These are phyloP conservation scores for Stagonosporopsis chrysanthemi DNA, from an alignment of 2,329 filamentous ascomycete genomes.

Conservation along the genomic window DNA sequence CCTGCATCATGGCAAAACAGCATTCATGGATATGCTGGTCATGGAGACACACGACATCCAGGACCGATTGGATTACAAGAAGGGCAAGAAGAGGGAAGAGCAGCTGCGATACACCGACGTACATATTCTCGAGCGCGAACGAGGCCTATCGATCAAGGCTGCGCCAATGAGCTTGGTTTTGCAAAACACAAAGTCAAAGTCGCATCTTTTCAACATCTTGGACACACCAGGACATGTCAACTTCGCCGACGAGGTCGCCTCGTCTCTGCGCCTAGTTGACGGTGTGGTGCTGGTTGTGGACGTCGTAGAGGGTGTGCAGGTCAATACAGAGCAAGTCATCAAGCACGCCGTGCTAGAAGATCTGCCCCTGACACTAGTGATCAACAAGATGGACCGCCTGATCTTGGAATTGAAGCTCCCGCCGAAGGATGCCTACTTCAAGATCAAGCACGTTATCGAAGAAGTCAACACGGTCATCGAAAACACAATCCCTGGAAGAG, in stretches of 20 bases:
- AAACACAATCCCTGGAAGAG: conserved; percentile 80
- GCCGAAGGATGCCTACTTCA: conserved; percentile 96
- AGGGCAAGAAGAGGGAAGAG: conserved; percentile 82
- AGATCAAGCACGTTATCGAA: conserved; percentile 97
- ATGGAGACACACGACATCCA: conserved; percentile 90
- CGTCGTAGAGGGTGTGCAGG: conserved; percentile 97
- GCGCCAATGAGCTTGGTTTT: conserved; percentile 94
- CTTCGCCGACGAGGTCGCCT: conserved; percentile 96
- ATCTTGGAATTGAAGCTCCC: conserved; percentile 94
- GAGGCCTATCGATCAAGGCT: conserved; percentile 90
- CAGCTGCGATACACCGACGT: conserved; percentile 95
- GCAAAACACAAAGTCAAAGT: conserved; percentile 88
- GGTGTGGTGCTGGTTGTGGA: conserved; percentile 94
- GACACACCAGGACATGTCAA: conserved; percentile 98
- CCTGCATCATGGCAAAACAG: conserved; percentile 96
- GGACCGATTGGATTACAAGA: conserved; percentile 79
- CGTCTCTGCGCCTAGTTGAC: conserved; percentile 84
- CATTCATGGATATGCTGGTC: conserved; percentile 98
- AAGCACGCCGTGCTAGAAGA: conserved; percentile 92
- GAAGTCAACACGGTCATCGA: conserved; percentile 97
- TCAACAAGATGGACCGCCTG: conserved; percentile 97
- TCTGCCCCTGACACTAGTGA: conserved; percentile 83
- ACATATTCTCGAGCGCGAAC: conserved; percentile 85
- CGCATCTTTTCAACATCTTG: conserved; percentile 90
- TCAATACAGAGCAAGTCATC: conserved; percentile 97